Conservation (phyloP, 2,329 filamentous ascomycete genomes). For the Pseudogymnoascus sp. region DNA sequence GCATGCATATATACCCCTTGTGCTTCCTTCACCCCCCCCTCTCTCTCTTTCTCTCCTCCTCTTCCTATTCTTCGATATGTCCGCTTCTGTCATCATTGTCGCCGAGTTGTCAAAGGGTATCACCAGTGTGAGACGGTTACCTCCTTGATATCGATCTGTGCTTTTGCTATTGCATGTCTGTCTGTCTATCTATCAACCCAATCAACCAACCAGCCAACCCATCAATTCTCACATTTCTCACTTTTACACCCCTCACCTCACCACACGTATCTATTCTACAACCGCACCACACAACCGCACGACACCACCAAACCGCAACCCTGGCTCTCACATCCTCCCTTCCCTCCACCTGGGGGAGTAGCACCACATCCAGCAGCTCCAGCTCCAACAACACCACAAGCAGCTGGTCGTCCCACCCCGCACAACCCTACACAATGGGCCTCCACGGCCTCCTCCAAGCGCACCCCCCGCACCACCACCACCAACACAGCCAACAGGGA, state of each 20-base stretch:
- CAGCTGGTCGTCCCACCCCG: constrained; percentile 32
- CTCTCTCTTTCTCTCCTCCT: background rate
- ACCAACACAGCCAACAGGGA: constrained; percentile 25
- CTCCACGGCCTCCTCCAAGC: constrained; percentile 23
- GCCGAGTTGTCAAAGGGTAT: background rate
- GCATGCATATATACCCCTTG: background rate
- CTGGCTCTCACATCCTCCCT: constrained; percentile 11
- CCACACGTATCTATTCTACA: constrained; percentile 11
- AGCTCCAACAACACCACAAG: constrained; percentile 14
- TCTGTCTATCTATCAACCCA: background rate
- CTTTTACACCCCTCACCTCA: background rate
- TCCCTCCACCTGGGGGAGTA: constrained; percentile 34
- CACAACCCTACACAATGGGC: constrained; percentile 25
- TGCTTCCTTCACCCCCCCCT: background rate
- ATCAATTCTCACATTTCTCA: background rate
- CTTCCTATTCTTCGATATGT: background rate
- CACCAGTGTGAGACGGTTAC: background rate
- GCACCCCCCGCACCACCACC: constrained; percentile 22
- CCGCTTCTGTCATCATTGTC: background rate
- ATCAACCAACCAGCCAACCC: background rate
- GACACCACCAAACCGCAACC: background rate
- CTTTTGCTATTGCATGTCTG: background rate
- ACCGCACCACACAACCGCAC: background rate
- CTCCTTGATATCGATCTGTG: background rate
- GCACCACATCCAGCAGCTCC: constrained; percentile 27